Evolutionary conservation across 257 asterid genomes (phyloP).

Genomic region (Rauvolfia tetraphylla): DNA sequence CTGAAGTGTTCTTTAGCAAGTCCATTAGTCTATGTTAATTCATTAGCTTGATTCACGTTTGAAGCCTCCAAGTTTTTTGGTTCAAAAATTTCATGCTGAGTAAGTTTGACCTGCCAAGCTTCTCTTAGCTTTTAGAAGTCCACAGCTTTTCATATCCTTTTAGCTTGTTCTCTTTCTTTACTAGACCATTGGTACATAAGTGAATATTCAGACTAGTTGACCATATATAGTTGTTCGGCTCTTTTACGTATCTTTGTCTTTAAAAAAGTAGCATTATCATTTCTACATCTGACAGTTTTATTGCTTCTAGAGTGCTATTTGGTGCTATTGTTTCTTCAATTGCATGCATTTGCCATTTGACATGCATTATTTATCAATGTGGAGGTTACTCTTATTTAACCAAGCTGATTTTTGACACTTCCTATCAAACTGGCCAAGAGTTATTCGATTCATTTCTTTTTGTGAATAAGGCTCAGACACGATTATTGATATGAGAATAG

Average conservation of each 20-base stretch:
- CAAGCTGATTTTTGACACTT: not conserved
- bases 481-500: not conserved
- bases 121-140: not conserved
- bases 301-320: not conserved
- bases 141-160: not conserved
- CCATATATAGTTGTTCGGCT: not conserved
- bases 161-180: not conserved
- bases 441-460: not conserved
- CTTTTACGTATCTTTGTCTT: not conserved
- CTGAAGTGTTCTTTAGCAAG: not conserved
- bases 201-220: not conserved
- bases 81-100: not conserved
- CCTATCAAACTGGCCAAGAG: not conserved
- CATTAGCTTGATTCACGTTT: too few species aligned
- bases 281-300: not conserved
- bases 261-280: not conserved
- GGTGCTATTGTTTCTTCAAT: not conserved
- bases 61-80: not conserved
- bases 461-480: not conserved
- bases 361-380: not conserved
- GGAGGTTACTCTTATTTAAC: not conserved
- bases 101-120: not conserved
- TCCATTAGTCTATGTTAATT: too few species aligned
- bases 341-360: not conserved
- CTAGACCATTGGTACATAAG: not conserved